Conservation (phyloP, 2,329 filamentous ascomycete genomes). For the Aspergillus sp. region DNA sequence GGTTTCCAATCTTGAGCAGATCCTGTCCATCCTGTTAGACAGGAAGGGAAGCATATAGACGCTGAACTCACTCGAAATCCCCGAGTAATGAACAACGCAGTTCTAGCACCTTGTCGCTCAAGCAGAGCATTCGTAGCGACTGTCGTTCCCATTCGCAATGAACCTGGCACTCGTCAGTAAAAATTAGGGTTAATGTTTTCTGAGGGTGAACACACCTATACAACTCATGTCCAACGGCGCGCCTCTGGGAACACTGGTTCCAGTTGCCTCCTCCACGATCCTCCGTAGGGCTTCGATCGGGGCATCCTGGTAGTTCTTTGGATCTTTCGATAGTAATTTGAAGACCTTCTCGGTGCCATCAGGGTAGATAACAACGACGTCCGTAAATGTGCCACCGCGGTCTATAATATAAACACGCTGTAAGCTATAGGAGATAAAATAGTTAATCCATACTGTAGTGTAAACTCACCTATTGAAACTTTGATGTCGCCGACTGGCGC, state of each 20-base stretch:
- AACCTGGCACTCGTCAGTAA: no score
- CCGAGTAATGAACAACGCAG: conserved; percentile 81
- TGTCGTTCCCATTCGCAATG: conserved; percentile 88
- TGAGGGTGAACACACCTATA: conserved; percentile 23
- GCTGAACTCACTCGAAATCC: conserved; percentile 61
- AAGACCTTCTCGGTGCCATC: conserved; percentile 39
- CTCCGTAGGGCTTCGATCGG: conserved; percentile 80
- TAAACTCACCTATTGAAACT: no score
- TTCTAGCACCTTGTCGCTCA: conserved; percentile 84
- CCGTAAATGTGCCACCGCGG: conserved; percentile 42
- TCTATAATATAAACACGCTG: conserved; percentile 23
- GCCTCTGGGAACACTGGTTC: conserved; percentile 34
- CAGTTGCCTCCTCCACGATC: conserved; percentile 51
- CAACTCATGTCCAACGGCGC: conserved; percentile 34
- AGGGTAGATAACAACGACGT: conserved; percentile 39
- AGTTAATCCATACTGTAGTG: no score
- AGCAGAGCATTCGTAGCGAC: conserved; percentile 88
- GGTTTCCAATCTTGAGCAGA: conserved; percentile 84
- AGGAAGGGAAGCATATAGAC: no score
- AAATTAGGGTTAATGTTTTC: no score
- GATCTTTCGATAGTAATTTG: conserved; percentile 42
- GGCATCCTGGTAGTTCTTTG: conserved; percentile 47
- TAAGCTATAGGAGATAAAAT: no score
- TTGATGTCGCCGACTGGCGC: no score
- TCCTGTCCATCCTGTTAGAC: conserved; percentile 45